Base-by-base conservation (phyloP, 805 yeast species). In the Spathaspora girioi region DNA sequence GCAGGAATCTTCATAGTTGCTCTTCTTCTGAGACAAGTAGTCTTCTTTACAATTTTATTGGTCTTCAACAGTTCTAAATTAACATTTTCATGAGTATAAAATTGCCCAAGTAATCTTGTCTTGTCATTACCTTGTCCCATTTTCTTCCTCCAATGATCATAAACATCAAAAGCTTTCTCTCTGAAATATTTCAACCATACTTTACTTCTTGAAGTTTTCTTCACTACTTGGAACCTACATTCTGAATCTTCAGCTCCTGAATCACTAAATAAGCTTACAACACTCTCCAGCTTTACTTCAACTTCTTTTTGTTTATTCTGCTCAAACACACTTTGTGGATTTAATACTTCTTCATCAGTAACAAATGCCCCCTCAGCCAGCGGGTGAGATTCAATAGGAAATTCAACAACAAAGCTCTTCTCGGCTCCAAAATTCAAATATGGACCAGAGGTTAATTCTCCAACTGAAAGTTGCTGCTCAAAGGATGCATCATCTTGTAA, bases 401-500 rank as follows among this genome's bases (percentile, higher is more conserved):
- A 42, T 26, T 42, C 32, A 23, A 42, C 23, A 23, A 42, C 23
- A 27, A 23, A 7, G 3, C 17, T 42, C 45, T 42, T 42, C 14
- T 23, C 45, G 3, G 45, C 23, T 11, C 45, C 45, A 23, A n/a
- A 42, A 17, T 27, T 42, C 4, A 42, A 27, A 42, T 27, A 2
- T 3, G 40, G 40, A 35, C 14, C 7, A n/a, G 14, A 35, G 3
- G 40, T 10, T n/a, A 35, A 35, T 35, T 35, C 15, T 35, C 23
- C 35, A 29, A n/a, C 29, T 29, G 35, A 27, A 10, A 31, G 35
- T 19, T 10, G 43, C 27, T 20, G 49, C 11, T 47, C 45, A 29
- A 47, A 47, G 5, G 45, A 41, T 17, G 38, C 49, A 40, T 47
- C 45, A 26, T 47, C 49, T 14, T n/a, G 5, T 10, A 47, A 40